A percentile compares a stretch with the other conserved stretches of the same genome.
Conservation (phyloP, 2,329 filamentous ascomycete genomes). For the Penicillium aurantiogriseum region DNA sequence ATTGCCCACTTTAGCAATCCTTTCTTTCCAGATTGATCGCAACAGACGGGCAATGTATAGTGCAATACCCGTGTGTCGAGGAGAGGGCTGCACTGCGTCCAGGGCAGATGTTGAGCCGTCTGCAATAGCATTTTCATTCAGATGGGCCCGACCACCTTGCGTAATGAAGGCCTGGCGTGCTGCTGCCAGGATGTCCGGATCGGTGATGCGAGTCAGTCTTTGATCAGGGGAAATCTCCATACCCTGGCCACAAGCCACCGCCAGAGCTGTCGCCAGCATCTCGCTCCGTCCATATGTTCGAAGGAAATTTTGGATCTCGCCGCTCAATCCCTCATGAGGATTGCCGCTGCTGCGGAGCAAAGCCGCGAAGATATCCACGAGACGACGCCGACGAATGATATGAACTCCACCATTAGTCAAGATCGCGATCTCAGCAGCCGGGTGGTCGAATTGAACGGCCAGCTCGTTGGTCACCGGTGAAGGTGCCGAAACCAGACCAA, state of each 20-base stretch:
- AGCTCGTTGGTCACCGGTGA: constrained; percentile 77
- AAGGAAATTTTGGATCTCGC: constrained; percentile 79
- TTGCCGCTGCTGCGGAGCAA: constrained; percentile 71
- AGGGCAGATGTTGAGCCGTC: constrained; percentile 64
- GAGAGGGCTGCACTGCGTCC: constrained; percentile 82
- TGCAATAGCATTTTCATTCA: constrained; percentile 71
- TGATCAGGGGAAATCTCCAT: constrained; percentile 72
- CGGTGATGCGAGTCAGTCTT: constrained; percentile 68
- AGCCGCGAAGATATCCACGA: constrained; percentile 89
- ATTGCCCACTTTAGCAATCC: constrained; percentile 61
- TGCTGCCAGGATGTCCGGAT: constrained; percentile 75
- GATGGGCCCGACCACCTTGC: constrained; percentile 80
- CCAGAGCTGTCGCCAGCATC: constrained; percentile 83
- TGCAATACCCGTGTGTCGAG: constrained; percentile 82
- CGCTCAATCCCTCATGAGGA: constrained; percentile 71
- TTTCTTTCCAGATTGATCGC: constrained; percentile 80
- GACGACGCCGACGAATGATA: constrained; percentile 73
- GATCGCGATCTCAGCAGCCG: constrained; percentile 79
- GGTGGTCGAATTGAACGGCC: constrained; percentile 88
- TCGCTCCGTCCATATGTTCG: constrained; percentile 83
- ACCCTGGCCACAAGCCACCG: constrained; percentile 92
- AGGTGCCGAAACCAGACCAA: constrained; percentile 71
- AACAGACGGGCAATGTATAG: constrained; percentile 87
- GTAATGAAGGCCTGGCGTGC: constrained; percentile 85
- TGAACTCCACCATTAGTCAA: constrained; percentile 90